A percentile compares a stretch with the other conserved stretches of the same genome.
phyloP scores from a whole-genome alignment of 176 grass and related monocot genomes.

The Eragrostis nindensis region DNA sequence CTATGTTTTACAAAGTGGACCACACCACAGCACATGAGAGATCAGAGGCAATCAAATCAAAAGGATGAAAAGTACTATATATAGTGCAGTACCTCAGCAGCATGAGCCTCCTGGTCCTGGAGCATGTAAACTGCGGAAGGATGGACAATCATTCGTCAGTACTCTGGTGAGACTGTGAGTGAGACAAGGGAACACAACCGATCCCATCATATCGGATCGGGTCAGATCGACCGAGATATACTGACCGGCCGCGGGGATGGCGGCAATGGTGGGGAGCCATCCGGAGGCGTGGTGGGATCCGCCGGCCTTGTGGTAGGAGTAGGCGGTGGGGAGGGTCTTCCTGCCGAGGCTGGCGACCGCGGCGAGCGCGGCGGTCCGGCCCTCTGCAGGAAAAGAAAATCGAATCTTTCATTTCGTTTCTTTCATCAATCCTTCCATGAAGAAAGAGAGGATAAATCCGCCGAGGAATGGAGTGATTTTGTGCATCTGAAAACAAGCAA shows the following conservation, averaged over 20 bases:
- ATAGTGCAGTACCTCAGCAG: constrained; percentile 64
- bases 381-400: constrained; percentile 41
- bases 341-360: constrained; percentile 56
- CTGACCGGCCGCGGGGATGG: constrained; percentile 72
- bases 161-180: background rate
- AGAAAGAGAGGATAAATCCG: too few relatives aligned
- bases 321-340: constrained; percentile 54
- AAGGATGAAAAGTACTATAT: background rate
- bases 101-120: constrained; percentile 78
- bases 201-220: background rate
- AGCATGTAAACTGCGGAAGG: constrained; percentile 71
- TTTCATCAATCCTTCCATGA: background rate
- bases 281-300: constrained; percentile 20
- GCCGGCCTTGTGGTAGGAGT: constrained; percentile 49
- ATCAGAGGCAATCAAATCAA: background rate
- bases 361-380: constrained; percentile 62
- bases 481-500: too few relatives aligned
- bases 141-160: background rate
- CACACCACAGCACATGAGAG: background rate
- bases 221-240: background rate
- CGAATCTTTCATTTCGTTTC: background rate
- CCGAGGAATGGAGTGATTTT: background rate
- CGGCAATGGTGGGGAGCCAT: constrained; percentile 61
- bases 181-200: background rate
- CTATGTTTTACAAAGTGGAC: too few relatives aligned